phyloP scores from a whole-genome alignment of 371 early-diverging fungal species.

The Rhizomucor pusillus region DNA sequence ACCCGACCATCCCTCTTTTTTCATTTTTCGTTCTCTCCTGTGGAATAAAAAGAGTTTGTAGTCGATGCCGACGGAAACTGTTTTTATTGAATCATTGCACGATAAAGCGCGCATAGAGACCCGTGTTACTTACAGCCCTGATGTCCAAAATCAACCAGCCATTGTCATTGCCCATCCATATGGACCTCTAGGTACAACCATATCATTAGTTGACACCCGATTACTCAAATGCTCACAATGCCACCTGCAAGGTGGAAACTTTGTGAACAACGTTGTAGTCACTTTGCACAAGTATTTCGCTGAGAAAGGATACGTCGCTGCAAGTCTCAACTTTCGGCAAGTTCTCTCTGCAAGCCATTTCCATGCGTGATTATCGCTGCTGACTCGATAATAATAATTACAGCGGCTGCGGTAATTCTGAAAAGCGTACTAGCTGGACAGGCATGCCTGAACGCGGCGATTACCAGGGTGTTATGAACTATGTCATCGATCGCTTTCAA shows the following conservation, averaged over 20 bases:
- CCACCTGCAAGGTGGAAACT: slow-evolving; percentile 27
- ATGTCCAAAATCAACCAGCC: slow-evolving; percentile 14
- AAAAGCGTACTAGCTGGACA: slow-evolving; percentile 57
- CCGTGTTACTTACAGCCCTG: slow-evolving; percentile 2
- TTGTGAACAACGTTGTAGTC: slow-evolving; percentile 42
- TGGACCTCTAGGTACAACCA: slow-evolving; percentile 40
- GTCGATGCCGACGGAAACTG: slow-evolving; percentile 16
- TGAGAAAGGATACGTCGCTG: slow-evolving; percentile 24
- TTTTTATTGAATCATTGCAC: slow-evolving; percentile 23
- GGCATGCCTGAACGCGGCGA: slow-evolving; percentile 57
- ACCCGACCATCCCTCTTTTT: too few relatives aligned
- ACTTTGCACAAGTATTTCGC: slow-evolving; percentile 30
- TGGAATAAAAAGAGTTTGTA: neutral
- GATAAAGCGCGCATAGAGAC: slow-evolving; percentile 26
- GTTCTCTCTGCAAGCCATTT: neutral
- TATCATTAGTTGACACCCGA: too few relatives aligned
- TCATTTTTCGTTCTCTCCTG: too few relatives aligned
- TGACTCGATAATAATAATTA: neutral
- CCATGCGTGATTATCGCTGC: neutral
- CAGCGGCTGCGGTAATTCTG: slow-evolving; percentile 54
- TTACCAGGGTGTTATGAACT: slow-evolving; percentile 46
- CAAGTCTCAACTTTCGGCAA: slow-evolving; percentile 53
- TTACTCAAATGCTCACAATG: too few relatives aligned
- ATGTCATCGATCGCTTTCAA: slow-evolving; percentile 13
- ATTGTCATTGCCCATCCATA: slow-evolving; percentile 47